These are phyloP conservation scores for Carallia pectinifolia DNA, from an alignment of 345 rosid species.

Conservation along the genomic window DNA sequence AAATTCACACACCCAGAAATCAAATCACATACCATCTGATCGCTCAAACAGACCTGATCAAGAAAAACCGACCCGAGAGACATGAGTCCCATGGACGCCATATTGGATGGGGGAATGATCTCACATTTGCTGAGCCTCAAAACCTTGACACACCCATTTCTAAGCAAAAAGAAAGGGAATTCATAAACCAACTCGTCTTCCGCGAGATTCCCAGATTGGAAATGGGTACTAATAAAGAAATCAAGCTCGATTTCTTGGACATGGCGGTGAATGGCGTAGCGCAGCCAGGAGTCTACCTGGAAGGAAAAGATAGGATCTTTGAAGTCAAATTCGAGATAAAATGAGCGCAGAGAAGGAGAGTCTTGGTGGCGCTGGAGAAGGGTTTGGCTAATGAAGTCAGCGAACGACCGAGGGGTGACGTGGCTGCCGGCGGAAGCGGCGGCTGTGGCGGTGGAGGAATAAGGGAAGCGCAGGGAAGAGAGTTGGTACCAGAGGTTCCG, in stretches of 20 bases:
- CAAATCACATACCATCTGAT: background rate
- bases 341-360: conserved; percentile 5
- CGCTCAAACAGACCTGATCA: background rate
- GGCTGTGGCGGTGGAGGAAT: background rate
- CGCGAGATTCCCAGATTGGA: background rate
- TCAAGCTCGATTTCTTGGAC: background rate
- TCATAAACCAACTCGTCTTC: background rate
- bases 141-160: background rate
- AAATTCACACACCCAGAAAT: conserved; percentile 7
- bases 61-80: background rate
- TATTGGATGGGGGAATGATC: background rate
- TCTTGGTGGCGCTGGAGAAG: background rate
- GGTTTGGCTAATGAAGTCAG: conserved; percentile 10
- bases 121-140: conserved; percentile 9
- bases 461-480: conserved; percentile 2
- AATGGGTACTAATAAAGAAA: conserved; percentile 5
- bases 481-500: conserved; percentile 1
- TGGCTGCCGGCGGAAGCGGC: too few species aligned
- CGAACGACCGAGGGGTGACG: background rate
- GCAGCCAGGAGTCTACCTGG: conserved; percentile 6
- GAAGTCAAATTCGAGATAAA: conserved; percentile 2
- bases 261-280: background rate
- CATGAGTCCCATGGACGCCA: background rate
- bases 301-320: background rate
- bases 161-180: conserved; percentile 4